phyloP scores from a whole-genome alignment of 1,139 yeast species.

The Wickerhamomyces sp. region DNA sequence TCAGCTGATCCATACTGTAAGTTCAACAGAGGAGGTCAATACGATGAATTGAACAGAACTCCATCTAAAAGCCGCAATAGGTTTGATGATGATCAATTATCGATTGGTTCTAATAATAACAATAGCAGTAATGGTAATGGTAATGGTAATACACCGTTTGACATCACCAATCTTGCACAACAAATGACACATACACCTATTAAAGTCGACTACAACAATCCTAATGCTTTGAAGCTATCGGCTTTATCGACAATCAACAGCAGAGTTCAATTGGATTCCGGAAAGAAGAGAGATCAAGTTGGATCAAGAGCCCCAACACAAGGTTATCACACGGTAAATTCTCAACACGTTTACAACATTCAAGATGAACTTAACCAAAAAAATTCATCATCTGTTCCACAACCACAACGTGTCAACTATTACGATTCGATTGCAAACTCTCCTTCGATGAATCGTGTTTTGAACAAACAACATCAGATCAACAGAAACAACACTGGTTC shows the following conservation, averaged over 20 bases:
- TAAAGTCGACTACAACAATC: slow-evolving; percentile 33
- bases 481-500: slow-evolving; percentile 2
- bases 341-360: slow-evolving; percentile 15
- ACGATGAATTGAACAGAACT: slow-evolving; percentile 9
- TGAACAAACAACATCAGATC: slow-evolving; percentile 8
- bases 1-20: slow-evolving; percentile 34
- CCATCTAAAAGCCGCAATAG: slow-evolving; percentile 20
- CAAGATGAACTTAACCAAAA: slow-evolving; percentile 11
- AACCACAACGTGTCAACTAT: slow-evolving; percentile 13
- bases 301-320: slow-evolving; percentile 11
- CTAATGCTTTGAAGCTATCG: slow-evolving; percentile 48
- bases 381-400: slow-evolving; percentile 16
- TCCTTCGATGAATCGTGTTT: slow-evolving; percentile 9
- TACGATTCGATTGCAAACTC: slow-evolving; percentile 9
- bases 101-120: slow-evolving; percentile 3
- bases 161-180: slow-evolving; percentile 25
- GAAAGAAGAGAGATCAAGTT: slow-evolving; percentile 30
- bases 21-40: slow-evolving; percentile 7
- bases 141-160: slow-evolving; percentile 40
- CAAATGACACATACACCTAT: slow-evolving; percentile 21
- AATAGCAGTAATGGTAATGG: slow-evolving; percentile 26
- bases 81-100: slow-evolving; percentile 13
- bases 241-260: slow-evolving; percentile 61
- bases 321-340: slow-evolving; percentile 1
- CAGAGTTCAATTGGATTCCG: slow-evolving; percentile 54